Conservation (phyloP, 257 asterid species). For the Jacaranda mimosifolia region DNA sequence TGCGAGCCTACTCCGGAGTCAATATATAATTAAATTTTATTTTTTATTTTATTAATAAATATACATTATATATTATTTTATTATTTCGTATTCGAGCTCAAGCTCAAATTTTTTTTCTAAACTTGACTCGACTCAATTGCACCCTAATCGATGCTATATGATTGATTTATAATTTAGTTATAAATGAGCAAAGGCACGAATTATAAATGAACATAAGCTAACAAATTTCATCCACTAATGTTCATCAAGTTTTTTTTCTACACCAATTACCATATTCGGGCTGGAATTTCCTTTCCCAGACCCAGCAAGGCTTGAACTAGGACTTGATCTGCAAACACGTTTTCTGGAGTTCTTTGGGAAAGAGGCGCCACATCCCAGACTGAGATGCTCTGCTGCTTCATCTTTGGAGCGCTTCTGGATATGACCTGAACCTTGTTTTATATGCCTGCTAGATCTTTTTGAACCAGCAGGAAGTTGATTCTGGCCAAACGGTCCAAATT, state of each 20-base stretch:
- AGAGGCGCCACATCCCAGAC: slow-evolving; percentile 3
- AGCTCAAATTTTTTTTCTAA: no score
- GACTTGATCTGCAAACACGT: slow-evolving; percentile 46
- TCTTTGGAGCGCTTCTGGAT: slow-evolving; percentile 31
- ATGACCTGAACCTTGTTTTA: slow-evolving; percentile 19
- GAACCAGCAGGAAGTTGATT: slow-evolving; percentile 40
- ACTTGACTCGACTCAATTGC: no score
- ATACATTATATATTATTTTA: no score
- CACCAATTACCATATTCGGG: slow-evolving; percentile 35
- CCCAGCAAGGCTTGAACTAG: slow-evolving; percentile 25
- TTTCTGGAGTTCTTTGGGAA: slow-evolving; percentile 53
- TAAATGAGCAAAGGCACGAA: background rate
- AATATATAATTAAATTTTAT: no score
- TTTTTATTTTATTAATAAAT: no score
- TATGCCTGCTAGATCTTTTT: slow-evolving; percentile 31
- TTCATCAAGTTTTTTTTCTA: slow-evolving; percentile 39
- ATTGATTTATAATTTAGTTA: no score
- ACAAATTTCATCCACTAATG: slow-evolving; percentile 20
- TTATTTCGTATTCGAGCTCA: no score
- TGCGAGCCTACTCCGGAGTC: no score
- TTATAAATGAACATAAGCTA: slow-evolving; percentile 26
- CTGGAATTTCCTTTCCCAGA: slow-evolving; percentile 41
- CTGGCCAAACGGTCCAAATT: slow-evolving; percentile 45
- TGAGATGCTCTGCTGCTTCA: slow-evolving; percentile 34
- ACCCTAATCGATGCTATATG: no score